Percentiles rank a stretch among this genome's conserved stretches.
These are phyloP conservation scores for Aspergillus awamori DNA, from an alignment of 2,329 filamentous ascomycete genomes.

Conservation along the genomic window DNA sequence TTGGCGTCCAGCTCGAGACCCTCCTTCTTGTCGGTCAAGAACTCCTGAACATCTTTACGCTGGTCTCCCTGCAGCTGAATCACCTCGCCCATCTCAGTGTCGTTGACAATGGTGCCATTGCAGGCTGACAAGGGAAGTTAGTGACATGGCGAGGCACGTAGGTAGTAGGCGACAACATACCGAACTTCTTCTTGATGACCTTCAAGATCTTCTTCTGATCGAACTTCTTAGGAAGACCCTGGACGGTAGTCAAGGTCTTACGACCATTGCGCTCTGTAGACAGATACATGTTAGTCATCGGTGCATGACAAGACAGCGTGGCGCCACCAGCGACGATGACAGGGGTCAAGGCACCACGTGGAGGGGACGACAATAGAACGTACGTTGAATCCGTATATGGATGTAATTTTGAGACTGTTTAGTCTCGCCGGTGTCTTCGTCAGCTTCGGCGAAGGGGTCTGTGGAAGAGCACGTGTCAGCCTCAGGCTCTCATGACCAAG, in stretches of 20 bases:
- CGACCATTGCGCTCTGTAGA: constrained; percentile 96
- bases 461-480: constrained; percentile 39
- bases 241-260: constrained; percentile 99
- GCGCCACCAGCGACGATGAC: constrained; percentile 8
- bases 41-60: constrained; percentile 97
- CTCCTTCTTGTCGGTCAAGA: constrained; percentile 93
- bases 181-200: constrained; percentile 99
- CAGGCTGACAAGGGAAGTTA: constrained; percentile 64
- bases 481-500: constrained; percentile 29
- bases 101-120: constrained; percentile 99
- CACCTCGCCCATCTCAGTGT: constrained; percentile 97
- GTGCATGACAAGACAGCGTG: constrained; percentile 8
- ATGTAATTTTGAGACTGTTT: constrained; percentile 98
- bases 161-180: constrained; percentile 52
- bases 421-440: constrained; percentile 96
- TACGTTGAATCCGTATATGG: constrained; percentile 99
- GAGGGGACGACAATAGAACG: constrained; percentile 43
- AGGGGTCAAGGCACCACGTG: not conserved
- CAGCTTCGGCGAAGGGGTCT: constrained; percentile 99
- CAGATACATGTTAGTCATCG: constrained; percentile 25
- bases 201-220: constrained; percentile 99
- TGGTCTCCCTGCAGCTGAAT: constrained; percentile 99
- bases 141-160: constrained; percentile 1
- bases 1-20: constrained; percentile 92
- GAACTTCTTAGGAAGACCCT: constrained; percentile 98